Evolutionary conservation across 345 rosid species (phyloP).

Genomic region (Lenwebbia sp.): DNA sequence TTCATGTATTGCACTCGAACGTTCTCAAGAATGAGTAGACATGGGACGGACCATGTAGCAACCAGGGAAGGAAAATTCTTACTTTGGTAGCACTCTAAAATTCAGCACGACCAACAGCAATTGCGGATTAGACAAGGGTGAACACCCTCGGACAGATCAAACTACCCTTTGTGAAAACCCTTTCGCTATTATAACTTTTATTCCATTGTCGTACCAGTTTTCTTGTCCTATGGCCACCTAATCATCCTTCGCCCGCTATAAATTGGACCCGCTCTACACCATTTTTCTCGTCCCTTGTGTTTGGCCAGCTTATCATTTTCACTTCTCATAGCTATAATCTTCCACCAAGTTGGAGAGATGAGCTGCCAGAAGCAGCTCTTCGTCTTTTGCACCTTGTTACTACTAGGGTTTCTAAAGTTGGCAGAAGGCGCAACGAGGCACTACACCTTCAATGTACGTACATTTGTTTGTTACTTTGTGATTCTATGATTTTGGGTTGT

Average conservation of each 20-base stretch:
- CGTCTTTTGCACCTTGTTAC: background rate
- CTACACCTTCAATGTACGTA: slow-evolving; percentile 46
- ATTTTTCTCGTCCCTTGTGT: background rate
- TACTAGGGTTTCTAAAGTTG: slow-evolving; percentile 5
- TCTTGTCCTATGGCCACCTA: slow-evolving; percentile 9
- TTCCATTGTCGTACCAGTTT: background rate
- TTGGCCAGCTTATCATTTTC: background rate
- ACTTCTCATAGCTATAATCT: background rate
- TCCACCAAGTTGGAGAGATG: background rate
- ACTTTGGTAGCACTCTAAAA: slow-evolving; percentile 52
- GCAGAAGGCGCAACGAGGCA: slow-evolving; percentile 29
- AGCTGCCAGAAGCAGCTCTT: background rate
- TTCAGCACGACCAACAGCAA: slow-evolving; percentile 39
- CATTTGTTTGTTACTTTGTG: background rate
- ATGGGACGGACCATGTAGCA: background rate
- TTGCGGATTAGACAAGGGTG: slow-evolving; percentile 2
- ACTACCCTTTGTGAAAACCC: background rate
- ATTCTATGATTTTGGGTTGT: background rate
- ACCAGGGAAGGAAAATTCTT: slow-evolving; percentile 7
- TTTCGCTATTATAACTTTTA: background rate
- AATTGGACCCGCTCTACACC: background rate
- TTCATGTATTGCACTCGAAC: background rate
- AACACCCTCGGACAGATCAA: background rate
- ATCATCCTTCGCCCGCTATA: slow-evolving; percentile 5
- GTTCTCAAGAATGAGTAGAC: background rate